phyloP scores from a whole-genome alignment of 352 stramenopile species.

The Saprolegnia diclina region DNA sequence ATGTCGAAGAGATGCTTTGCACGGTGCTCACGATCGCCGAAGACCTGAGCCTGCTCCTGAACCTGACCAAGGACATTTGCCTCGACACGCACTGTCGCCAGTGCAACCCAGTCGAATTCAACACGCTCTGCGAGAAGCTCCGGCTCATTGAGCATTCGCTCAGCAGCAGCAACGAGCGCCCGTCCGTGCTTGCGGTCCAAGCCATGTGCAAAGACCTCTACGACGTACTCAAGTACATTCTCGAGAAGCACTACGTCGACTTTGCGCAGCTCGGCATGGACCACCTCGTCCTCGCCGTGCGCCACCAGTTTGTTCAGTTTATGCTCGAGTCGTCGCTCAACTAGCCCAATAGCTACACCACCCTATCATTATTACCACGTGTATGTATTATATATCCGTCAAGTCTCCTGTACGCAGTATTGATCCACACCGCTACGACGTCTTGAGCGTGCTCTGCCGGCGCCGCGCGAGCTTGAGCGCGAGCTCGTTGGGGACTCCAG shows the following conservation, averaged over 20 bases:
- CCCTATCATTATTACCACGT: background rate
- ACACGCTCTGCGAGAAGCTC: background rate
- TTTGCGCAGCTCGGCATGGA: constrained; percentile 1
- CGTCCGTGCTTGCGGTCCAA: background rate
- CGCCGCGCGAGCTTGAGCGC: constrained; percentile 9
- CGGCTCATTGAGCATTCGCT: background rate
- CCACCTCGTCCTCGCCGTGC: constrained; percentile 4
- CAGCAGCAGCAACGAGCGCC: background rate
- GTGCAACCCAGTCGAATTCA: background rate
- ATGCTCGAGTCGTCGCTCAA: constrained; percentile 22
- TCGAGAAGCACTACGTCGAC: constrained; percentile 2
- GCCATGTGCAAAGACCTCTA: constrained; percentile 17
- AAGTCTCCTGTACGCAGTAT: too few relatives aligned
- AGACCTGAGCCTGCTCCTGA: constrained; percentile 8
- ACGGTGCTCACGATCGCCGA: constrained; percentile 8
- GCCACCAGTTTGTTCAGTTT: constrained; percentile 21
- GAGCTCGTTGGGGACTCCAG: background rate
- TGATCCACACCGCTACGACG: background rate
- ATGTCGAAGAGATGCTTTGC: constrained; percentile 13
- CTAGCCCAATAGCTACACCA: background rate
- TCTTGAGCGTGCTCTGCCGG: background rate
- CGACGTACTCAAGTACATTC: constrained; percentile 4
- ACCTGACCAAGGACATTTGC: constrained; percentile 13
- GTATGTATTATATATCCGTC: background rate
- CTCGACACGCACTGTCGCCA: background rate